Base-by-base conservation (phyloP, 1,139 yeast genomes). In the Candida buenavistaensis region DNA sequence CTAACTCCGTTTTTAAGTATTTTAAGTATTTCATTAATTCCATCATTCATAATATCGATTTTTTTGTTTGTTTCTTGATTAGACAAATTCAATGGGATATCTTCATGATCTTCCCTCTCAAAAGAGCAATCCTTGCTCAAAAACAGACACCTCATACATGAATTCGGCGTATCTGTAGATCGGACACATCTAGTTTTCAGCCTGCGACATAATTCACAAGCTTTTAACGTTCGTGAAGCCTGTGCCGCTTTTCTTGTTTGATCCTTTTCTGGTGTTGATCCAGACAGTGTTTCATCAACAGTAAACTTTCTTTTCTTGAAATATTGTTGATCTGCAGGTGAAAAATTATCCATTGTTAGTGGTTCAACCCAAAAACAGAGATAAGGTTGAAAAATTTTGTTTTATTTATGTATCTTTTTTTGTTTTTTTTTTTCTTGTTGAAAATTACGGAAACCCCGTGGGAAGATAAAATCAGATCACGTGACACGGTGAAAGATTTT, bases 111-210 rank as follows among this genome's bases (percentile, higher is more conserved):
- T 23, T 15, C 34, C 13, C n/a, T 49, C 41, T 64, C 68, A 39
- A 81, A 73, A 6, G 84, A 78, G 48, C 88, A 81, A 9, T 54
- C 52, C 25, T 65, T 55, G 15, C 65, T 70, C 33, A 80, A 50
- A 14, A 79, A 75, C 3, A 65, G 51, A 45, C 88, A 81, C 22
- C 87, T 53, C 25, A 80, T 55, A 53, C 88, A 81, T 4, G 76
- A 63, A 11, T 60, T 49, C 2, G 74, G 60, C 31, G 59, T 59
- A 7, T 65, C 69, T 13, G 66, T 57, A 1, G 78, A 64, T 30
- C 78, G 63, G 44, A 80, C 70, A 47, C 88, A 81, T 37, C 84
- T 55, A 1, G 86, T 79, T 55, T 81, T 81, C 50, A 77, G 84
- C 42, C 61, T 68, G 24, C 87, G 61, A 49, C 88, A 81, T 14